phyloP scores from a whole-genome alignment of 2,329 filamentous ascomycete species.

The Bretziella fagacearum region DNA sequence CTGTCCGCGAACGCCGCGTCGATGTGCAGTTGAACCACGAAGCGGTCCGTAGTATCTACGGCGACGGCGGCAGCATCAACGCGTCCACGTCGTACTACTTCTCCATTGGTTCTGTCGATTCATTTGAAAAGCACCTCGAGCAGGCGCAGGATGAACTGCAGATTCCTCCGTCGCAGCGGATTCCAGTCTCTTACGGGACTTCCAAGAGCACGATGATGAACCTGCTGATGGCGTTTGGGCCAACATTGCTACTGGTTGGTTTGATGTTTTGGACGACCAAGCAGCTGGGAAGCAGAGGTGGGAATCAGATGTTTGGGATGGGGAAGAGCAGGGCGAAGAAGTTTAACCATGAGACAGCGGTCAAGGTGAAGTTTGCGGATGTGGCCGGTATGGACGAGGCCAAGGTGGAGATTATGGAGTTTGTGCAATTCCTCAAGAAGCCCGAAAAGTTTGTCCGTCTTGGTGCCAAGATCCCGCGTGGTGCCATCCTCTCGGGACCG shows the following conservation, averaged over 20 bases:
- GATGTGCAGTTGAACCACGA: conserved; percentile 66
- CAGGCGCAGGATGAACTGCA: conserved; percentile 73
- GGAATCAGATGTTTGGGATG: conserved; percentile 82
- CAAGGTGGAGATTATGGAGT: conserved; percentile 98
- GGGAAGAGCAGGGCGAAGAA: conserved; percentile 90
- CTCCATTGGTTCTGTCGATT: conserved; percentile 84
- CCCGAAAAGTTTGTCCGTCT: conserved; percentile 84
- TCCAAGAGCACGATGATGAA: conserved; percentile 52
- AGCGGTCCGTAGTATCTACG: conserved; percentile 52
- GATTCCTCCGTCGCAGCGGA: conserved; percentile 74
- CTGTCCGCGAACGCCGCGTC: conserved; percentile 58
- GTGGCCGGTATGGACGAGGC: conserved; percentile 97
- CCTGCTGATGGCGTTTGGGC: conserved; percentile 62
- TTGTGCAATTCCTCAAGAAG: conserved; percentile 90
- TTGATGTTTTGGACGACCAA: conserved; percentile 64
- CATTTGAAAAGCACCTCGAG: conserved; percentile 78
- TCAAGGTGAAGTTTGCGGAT: conserved; percentile 94
- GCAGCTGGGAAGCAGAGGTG: conserved; percentile 51
- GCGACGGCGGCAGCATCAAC: conserved; percentile 50
- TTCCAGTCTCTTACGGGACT: conserved; percentile 74
- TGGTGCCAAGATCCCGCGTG: conserved; percentile 92
- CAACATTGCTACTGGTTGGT: conserved; percentile 72
- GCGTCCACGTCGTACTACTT: conserved; percentile 73
- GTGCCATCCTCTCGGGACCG: conserved; percentile 91
- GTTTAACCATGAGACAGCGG: conserved; percentile 91